Base-by-base conservation (phyloP, 192 early-diverging fungal genomes). In the Spinellus fusiger region DNA sequence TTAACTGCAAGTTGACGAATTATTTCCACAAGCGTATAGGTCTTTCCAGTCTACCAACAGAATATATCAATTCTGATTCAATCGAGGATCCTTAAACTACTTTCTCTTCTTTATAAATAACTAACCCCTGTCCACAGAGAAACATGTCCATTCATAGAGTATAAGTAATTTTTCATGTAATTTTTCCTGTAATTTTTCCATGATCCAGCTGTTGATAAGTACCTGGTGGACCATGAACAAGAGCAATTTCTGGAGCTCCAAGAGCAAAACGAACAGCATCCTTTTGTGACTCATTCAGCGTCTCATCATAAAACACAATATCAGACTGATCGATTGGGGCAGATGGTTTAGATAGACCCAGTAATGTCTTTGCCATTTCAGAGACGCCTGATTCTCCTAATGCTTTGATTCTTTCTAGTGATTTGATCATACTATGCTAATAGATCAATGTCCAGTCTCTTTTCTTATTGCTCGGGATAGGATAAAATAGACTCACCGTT, bases 211-310 rank as follows among this genome's bases (percentile, higher is more conserved):
- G 3, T 1, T 40, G 13, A 0, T 4, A 9, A 38, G 12, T 40
- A 31, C 87, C 89, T n/a, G 90, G 90, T 27, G 92, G 92, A 23
- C 93, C 91, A 59, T 95, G 93, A 32, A 93, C 79, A 48, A 95
- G 71, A 4, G 87, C 84, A 3, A 93, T 61, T 6, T 91, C 82
- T 20, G 80, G 61, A 0, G 89, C 79, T 0, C 62, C 68, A 20
- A 91, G 62, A 0, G 84, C 82, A 55, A 82, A 76, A 16, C 59
- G 59, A 2, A 95, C 84, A 0, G 91, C 93, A n/a, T 76, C 75
- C 27, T 69, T 71, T 64, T 95, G 93, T 12, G 82, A 83, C 1
- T 68, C 71, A 61, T 95, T 93, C 9, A 95, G 70, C 1, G 65
- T 72, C 20, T 61, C 47, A 56, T 94, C 84, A 28, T 81, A 77